Conservation (phyloP, 2,329 filamentous ascomycete genomes). For the Scortechinia acanthostroma region DNA sequence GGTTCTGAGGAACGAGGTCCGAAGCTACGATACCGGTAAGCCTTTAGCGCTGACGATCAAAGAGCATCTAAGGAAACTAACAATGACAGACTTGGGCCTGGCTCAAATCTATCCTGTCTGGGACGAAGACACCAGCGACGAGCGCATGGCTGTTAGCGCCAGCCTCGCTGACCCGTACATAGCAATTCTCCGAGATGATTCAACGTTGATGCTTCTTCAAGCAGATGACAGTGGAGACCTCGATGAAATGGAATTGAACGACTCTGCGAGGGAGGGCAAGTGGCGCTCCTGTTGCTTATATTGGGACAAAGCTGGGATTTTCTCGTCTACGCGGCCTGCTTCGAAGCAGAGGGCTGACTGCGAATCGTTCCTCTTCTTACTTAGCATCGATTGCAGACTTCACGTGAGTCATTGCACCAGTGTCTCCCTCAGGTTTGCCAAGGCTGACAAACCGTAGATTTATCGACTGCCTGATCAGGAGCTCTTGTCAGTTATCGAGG, state of each 20-base stretch:
- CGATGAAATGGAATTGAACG: neutral
- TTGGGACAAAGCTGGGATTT: neutral
- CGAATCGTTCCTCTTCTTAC: neutral
- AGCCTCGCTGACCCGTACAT: constrained; percentile 59
- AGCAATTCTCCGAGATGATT: constrained; percentile 48
- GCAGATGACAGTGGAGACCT: constrained; percentile 1
- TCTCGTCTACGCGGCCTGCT: neutral
- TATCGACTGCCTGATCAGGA: neutral
- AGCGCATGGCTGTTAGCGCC: constrained; percentile 45
- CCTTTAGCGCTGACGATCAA: constrained; percentile 7
- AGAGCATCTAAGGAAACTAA: neutral
- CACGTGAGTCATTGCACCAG: neutral
- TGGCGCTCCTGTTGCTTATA: neutral
- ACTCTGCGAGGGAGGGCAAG: neutral
- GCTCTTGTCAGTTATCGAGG: neutral
- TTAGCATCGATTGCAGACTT: neutral
- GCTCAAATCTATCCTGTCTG: constrained; percentile 59
- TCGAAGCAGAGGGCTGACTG: neutral
- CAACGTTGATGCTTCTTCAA: neutral
- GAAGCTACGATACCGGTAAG: constrained; percentile 56
- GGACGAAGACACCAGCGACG: constrained; percentile 51
- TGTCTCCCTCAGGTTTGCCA: neutral
- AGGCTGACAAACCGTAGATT: constrained; percentile 1
- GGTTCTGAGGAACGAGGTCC: constrained; percentile 49
- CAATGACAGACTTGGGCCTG: constrained; percentile 41